Conservation (phyloP, 2,329 filamentous ascomycete genomes). For the Colletotrichum noveboracense region DNA sequence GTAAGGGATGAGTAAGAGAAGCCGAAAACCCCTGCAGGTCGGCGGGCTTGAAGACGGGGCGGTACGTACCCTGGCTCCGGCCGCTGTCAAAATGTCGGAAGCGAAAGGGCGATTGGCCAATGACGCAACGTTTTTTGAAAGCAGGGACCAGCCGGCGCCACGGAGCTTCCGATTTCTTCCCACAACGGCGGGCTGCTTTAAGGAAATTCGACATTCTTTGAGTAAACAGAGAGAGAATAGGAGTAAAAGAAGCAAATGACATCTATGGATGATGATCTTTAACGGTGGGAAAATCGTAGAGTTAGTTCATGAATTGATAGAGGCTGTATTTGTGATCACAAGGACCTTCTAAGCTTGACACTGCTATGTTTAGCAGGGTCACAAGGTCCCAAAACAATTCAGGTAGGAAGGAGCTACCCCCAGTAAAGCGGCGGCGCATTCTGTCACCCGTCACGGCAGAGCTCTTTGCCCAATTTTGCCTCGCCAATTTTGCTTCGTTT, state of each 20-base stretch:
- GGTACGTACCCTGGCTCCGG: neutral
- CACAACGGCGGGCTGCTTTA: conserved; percentile 6
- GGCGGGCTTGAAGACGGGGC: neutral
- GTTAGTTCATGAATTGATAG: neutral
- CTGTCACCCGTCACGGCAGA: neutral
- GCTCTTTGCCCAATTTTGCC: conserved; percentile 9
- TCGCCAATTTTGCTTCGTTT: neutral
- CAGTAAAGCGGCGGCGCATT: conserved; percentile 6
- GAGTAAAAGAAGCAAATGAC: fast-evolving
- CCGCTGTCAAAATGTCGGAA: neutral
- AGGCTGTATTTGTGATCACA: neutral
- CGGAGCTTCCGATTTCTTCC: conserved; percentile 20
- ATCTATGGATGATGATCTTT: fast-evolving
- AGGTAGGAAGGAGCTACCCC: neutral
- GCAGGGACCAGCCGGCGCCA: neutral
- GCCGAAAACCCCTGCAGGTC: conserved; percentile 13
- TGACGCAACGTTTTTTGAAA: neutral
- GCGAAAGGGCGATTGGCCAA: conserved; percentile 3
- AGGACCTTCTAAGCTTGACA: neutral
- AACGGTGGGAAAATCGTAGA: neutral
- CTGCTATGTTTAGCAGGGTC: neutral
- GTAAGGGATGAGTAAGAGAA: neutral
- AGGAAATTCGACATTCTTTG: too few relatives aligned
- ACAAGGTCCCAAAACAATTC: neutral
- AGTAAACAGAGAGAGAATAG: neutral